Base-by-base conservation (phyloP, 768 basidiomycete species). In the Termitomyces sp. region DNA sequence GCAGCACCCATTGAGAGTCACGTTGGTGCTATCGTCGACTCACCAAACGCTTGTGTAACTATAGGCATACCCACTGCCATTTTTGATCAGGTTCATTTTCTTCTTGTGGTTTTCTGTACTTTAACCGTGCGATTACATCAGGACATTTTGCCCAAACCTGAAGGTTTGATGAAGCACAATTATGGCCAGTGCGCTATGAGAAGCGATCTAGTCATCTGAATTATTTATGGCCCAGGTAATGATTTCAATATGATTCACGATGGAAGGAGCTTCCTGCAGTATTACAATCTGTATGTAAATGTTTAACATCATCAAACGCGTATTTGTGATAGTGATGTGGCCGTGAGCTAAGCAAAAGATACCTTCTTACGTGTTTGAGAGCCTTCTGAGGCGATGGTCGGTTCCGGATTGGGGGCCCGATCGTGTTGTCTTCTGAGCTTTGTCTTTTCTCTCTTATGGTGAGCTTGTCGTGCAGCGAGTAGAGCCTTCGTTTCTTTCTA, bases 21-120 rank as follows among this genome's bases (percentile, higher is more conserved):
- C 60, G 76, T 86, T 55, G 84, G 80, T n/a, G 84, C 84, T 5
- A 60, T 90, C 31, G 88, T 89, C 45, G 87, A 88, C 68, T 87
- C 86, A 4, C 88, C 88, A 2, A 90, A 90, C 62, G 88, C 88
- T 2, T 88, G 87, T 62, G 86, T 90, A 5, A 89, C 87, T 0
- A 71, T 92, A 22, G 88, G 80, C 0, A 75, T 92, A 4, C 89
- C 89, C 4, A 77, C 86, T n/a, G 88, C 82, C 3, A 92, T 92
- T 58, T 92, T 92, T 64, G 85, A 88, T 42, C 77, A 83, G 64
- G 86, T 86, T 60, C 6, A 82, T 64, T 28, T 5, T 15, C 44
- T 54, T 50, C 36, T 20, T 33, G 54, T 36, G 34, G 12, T 16
- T 26, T 33, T 46, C 20, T n/a, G 12, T 12, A 6, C 9, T 16